Conservation (phyloP, 2,329 filamentous ascomycete genomes). For the Zelopaecilomyces penicillatus region DNA sequence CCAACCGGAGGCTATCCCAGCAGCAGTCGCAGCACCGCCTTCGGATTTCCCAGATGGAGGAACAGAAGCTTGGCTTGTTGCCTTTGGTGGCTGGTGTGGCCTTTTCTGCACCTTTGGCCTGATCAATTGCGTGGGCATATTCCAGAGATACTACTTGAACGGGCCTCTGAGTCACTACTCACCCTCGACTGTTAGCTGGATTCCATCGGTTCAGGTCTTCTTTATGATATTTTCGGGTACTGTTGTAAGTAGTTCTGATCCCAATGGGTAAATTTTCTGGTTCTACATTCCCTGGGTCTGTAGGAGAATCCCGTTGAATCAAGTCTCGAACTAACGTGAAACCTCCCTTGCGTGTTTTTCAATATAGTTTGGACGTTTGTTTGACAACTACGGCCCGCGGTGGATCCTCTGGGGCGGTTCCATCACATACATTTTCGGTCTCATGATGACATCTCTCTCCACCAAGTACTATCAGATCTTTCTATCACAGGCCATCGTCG, state of each 20-base stretch:
- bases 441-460: slow-evolving; percentile 56
- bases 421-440: slow-evolving; percentile 50
- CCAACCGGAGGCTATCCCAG: too few relatives aligned
- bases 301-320: too few relatives aligned
- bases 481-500: slow-evolving; percentile 33
- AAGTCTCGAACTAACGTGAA: too few relatives aligned
- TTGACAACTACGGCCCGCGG: slow-evolving; percentile 56
- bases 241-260: slow-evolving; percentile 23
- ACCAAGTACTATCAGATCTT: slow-evolving; percentile 37
- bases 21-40: slow-evolving; percentile 15
- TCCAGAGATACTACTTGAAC: slow-evolving; percentile 49
- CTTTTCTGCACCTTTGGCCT: slow-evolving; percentile 38
- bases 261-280: too few relatives aligned
- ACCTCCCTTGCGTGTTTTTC: slow-evolving; percentile 16
- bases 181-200: slow-evolving; percentile 50
- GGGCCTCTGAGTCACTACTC: slow-evolving; percentile 39
- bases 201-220: slow-evolving; percentile 46
- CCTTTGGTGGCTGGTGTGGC: slow-evolving; percentile 37
- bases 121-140: slow-evolving; percentile 42
- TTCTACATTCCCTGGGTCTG: too few relatives aligned
- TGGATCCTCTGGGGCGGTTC: slow-evolving; percentile 46
- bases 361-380: slow-evolving; percentile 46
- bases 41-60: slow-evolving; percentile 54
- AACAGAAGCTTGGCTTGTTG: slow-evolving; percentile 47
- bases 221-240: slow-evolving; percentile 41